These are phyloP conservation scores for Pyrenochaeta sp. DNA, from an alignment of 2,329 filamentous ascomycete species.

Conservation along the genomic window DNA sequence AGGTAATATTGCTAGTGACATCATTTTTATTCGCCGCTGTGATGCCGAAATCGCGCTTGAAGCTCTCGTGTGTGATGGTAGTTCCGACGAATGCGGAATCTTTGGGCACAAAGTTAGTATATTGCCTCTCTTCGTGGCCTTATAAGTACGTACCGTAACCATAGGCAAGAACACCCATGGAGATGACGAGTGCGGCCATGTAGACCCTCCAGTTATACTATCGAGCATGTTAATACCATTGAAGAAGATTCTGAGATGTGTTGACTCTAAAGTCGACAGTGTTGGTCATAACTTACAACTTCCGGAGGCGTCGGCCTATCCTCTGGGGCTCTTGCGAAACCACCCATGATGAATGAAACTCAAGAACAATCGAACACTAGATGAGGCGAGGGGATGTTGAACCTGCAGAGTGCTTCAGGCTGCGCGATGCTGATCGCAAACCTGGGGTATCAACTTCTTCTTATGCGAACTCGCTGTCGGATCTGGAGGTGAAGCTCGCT, in stretches of 20 bases:
- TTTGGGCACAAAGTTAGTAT: too few relatives aligned
- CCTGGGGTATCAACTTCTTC: constrained; percentile 31
- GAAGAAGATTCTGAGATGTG: background rate
- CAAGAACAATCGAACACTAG: constrained; percentile 5
- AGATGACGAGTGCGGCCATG: constrained; percentile 58
- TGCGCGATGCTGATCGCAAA: constrained; percentile 25
- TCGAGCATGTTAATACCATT: constrained; percentile 7
- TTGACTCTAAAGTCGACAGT: too few relatives aligned
- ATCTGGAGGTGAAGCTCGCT: constrained; percentile 15
- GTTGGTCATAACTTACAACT: constrained; percentile 47
- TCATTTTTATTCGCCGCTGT: constrained; percentile 46
- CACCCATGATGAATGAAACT: constrained; percentile 38
- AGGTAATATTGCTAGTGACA: constrained; percentile 59
- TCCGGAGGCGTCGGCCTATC: constrained; percentile 65
- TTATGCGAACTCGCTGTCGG: constrained; percentile 18
- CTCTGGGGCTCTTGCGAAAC: constrained; percentile 59
- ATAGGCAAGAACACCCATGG: constrained; percentile 57
- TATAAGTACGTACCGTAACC: constrained; percentile 34
- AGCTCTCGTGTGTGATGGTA: constrained; percentile 60
- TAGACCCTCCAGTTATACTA: constrained; percentile 63
- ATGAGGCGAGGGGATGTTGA: constrained; percentile 1
- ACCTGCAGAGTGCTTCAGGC: constrained; percentile 5
- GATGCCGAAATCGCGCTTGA: constrained; percentile 56
- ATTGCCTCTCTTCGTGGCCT: too few relatives aligned
- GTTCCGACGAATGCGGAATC: constrained; percentile 65